A percentile compares a stretch with the other conserved stretches of the same genome.
Conservation (phyloP, 192 early-diverging fungal species). For the Chytriomyces sp. region DNA sequence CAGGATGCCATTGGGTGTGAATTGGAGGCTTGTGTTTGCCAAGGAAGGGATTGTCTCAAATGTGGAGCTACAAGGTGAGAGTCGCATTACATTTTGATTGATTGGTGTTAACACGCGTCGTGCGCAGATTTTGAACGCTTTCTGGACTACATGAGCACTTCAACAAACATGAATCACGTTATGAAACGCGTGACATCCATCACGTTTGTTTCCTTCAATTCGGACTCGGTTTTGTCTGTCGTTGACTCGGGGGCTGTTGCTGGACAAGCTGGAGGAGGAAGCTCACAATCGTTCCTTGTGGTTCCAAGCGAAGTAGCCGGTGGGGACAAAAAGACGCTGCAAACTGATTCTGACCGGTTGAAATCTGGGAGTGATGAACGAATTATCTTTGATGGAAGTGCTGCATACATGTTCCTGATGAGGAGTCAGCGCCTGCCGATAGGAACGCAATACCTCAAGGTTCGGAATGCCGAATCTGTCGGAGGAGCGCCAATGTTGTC, state of each 20-base stretch:
- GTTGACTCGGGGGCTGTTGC: slow-evolving; percentile 16
- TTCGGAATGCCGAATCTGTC: background rate
- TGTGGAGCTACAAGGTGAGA: slow-evolving; percentile 2
- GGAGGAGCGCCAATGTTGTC: background rate
- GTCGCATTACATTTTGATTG: background rate
- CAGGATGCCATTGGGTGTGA: background rate
- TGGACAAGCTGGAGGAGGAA: slow-evolving; percentile 10
- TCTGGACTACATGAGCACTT: background rate
- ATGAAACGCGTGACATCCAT: background rate
- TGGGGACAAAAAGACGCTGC: background rate
- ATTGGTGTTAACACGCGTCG: background rate
- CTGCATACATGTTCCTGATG: slow-evolving; percentile 1
- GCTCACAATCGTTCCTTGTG: slow-evolving; percentile 5
- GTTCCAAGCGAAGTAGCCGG: background rate
- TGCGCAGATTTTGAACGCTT: slow-evolving; percentile 15
- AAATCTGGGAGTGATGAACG: slow-evolving; percentile 8
- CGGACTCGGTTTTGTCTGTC: background rate
- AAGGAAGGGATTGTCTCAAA: background rate
- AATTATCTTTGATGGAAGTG: slow-evolving; percentile 4
- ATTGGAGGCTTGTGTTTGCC: slow-evolving; percentile 24
- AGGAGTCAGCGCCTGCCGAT: slow-evolving; percentile 15
- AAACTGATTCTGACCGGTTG: background rate
- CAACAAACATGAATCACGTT: background rate
- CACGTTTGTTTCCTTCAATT: slow-evolving; percentile 18
- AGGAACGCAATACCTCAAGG: background rate